These are phyloP conservation scores for Xylaria curta DNA, from an alignment of 495 filamentous ascomycete genomes.

Conservation along the genomic window DNA sequence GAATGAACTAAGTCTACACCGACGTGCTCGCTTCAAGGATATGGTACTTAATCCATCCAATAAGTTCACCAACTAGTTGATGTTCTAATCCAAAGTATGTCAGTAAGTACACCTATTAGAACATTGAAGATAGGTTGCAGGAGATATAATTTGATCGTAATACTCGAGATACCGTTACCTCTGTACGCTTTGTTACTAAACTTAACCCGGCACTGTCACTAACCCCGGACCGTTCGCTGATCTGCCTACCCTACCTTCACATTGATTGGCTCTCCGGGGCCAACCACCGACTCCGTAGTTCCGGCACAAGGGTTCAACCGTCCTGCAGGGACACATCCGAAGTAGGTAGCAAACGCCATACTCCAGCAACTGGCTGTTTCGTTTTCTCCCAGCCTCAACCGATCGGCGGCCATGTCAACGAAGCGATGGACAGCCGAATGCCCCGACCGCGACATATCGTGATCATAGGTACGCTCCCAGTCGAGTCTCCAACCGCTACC, in stretches of 20 bases:
- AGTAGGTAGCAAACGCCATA: neutral
- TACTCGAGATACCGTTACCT: too few species aligned
- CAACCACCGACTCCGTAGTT: neutral
- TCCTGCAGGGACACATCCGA: neutral
- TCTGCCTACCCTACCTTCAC: neutral
- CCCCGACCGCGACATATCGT: conserved; percentile 65
- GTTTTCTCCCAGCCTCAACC: conserved; percentile 5
- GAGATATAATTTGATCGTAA: neutral
- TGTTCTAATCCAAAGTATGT: neutral
- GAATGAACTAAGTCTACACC: neutral
- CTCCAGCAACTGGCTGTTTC: neutral
- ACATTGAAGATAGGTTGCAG: neutral
- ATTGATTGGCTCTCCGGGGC: conserved; percentile 9
- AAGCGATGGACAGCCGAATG: conserved; percentile 40
- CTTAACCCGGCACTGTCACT: neutral
- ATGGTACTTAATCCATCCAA: neutral
- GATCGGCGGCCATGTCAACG: conserved; percentile 40
- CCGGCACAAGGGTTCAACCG: neutral
- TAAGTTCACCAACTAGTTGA: neutral
- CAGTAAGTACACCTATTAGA: neutral
- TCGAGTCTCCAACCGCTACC: conserved; percentile 3
- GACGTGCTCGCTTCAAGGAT: too few species aligned
- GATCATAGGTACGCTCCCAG: conserved; percentile 63
- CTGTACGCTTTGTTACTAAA: neutral
- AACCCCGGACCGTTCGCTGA: neutral